Conservation (phyloP, 1,284 basidiomycete species). For the Ustilago sp. region DNA sequence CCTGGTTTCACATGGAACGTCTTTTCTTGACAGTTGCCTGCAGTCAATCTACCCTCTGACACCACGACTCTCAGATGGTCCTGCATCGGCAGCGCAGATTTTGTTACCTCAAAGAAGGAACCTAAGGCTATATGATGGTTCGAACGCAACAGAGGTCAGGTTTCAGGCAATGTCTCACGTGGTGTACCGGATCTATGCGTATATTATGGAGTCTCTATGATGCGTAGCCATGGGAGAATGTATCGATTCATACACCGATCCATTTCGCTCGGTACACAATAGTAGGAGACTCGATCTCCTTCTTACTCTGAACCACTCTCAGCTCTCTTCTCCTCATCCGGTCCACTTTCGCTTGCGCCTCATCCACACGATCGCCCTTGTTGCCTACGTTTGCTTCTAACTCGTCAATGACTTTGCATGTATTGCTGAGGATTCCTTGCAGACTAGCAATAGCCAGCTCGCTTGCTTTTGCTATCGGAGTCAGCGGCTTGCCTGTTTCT, state of each 20-base stretch:
- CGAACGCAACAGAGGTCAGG: too few relatives aligned
- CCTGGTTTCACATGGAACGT: too few relatives aligned
- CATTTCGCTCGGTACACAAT: conserved; percentile 58
- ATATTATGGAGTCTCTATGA: not conserved
- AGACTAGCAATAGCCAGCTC: conserved; percentile 81
- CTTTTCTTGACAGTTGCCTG: too few relatives aligned
- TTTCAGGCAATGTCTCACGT: too few relatives aligned
- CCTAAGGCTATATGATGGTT: too few relatives aligned
- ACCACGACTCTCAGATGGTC: too few relatives aligned
- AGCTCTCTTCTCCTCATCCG: conserved; percentile 64
- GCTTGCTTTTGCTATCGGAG: conserved; percentile 73
- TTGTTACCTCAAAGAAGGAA: too few relatives aligned
- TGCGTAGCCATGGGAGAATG: too few relatives aligned
- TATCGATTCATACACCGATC: conserved; percentile 13
- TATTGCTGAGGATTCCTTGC: conserved; percentile 78
- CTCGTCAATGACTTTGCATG: conserved; percentile 40
- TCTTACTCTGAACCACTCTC: conserved; percentile 61
- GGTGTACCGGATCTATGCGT: not conserved
- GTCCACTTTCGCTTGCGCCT: conserved; percentile 54
- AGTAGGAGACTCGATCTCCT: conserved; percentile 58
- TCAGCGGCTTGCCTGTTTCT: conserved; percentile 70
- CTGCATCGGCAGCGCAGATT: too few relatives aligned
- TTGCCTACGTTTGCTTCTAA: conserved; percentile 11
- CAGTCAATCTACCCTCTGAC: too few relatives aligned
- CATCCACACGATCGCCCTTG: conserved; percentile 16